Percentiles rank a stretch among this genome's conserved stretches.
These are phyloP conservation scores for Diaporthe sp. DNA, from an alignment of 2,329 filamentous ascomycete species.

Conservation along the genomic window DNA sequence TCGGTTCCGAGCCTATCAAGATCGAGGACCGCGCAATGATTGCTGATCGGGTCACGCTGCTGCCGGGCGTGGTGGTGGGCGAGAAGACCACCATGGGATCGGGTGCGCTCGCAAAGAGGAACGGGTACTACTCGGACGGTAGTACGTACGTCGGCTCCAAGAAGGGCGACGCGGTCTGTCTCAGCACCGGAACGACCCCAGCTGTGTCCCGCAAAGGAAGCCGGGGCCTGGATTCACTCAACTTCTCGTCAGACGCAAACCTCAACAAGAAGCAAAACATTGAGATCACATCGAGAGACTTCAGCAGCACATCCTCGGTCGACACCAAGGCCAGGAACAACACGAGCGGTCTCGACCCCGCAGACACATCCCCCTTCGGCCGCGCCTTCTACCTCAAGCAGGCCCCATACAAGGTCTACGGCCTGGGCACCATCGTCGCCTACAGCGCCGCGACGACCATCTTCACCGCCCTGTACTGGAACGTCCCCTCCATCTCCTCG, in stretches of 20 bases:
- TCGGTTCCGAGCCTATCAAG: conserved; percentile 61
- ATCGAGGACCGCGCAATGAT: conserved; percentile 68
- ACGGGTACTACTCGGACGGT: conserved; percentile 58
- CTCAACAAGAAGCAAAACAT: neutral
- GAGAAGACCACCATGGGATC: conserved; percentile 66
- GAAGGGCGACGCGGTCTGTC: conserved; percentile 63
- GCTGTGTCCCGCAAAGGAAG: neutral
- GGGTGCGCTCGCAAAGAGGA: conserved; percentile 64
- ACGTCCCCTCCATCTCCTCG: conserved; percentile 61
- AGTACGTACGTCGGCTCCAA: conserved; percentile 68
- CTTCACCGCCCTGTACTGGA: conserved; percentile 65
- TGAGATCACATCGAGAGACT: neutral
- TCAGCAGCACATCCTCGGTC: too few relatives aligned
- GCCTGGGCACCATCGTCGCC: conserved; percentile 61
- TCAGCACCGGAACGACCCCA: conserved; percentile 35
- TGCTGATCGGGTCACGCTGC: conserved; percentile 66
- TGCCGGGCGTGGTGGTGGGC: conserved; percentile 65
- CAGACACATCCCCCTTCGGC: conserved; percentile 62
- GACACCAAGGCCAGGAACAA: conserved; percentile 11
- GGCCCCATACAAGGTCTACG: conserved; percentile 65
- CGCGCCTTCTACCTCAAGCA: conserved; percentile 67
- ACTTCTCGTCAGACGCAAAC: neutral
- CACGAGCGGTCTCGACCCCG: conserved; percentile 17
- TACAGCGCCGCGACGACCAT: conserved; percentile 64
- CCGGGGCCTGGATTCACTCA: conserved; percentile 34